Percentiles rank a stretch among this genome's conserved stretches.
These are phyloP conservation scores for Dillenia turbinata DNA, from an alignment of 164 flowering plant genomes.

Conservation along the genomic window DNA sequence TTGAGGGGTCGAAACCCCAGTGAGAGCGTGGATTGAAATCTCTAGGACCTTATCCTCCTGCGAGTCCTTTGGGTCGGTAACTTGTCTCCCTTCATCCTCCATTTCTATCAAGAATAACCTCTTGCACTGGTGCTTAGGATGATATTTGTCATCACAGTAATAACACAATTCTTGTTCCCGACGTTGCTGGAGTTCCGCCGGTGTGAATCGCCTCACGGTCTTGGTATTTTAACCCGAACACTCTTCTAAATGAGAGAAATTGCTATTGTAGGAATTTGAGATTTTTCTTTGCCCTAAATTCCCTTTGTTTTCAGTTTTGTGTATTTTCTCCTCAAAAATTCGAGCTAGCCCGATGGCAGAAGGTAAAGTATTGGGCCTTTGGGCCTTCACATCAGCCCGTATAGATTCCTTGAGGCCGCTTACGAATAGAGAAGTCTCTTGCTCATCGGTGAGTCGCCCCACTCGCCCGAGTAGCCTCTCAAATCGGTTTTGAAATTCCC, in stretches of 20 bases:
- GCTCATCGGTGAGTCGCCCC: not conserved
- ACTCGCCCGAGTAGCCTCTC: not conserved
- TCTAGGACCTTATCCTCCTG: too few species aligned
- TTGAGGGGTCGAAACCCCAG: too few species aligned
- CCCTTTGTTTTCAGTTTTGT: not conserved
- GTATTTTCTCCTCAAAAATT: not conserved
- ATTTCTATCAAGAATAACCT: too few species aligned
- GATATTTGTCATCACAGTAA: too few species aligned
- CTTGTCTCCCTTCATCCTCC: too few species aligned
- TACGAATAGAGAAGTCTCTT: not conserved
- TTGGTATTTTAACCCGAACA: too few species aligned
- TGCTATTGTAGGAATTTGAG: not conserved
- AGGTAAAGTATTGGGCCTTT: not conserved
- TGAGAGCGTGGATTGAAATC: too few species aligned
- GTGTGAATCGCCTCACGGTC: too few species aligned
- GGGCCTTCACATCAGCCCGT: not conserved
- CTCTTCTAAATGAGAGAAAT: not conserved
- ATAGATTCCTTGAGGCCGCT: not conserved
- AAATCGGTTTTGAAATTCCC: not conserved
- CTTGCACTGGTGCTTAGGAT: too few species aligned
- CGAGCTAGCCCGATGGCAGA: not conserved
- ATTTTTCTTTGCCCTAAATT: not conserved
- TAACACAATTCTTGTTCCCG: too few species aligned
- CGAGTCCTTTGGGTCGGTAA: too few species aligned
- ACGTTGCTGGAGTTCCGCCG: too few species aligned